These are phyloP conservation scores for Nothophaeocryptopus gaeumannii DNA, from an alignment of 2,329 filamentous ascomycete species.

Conservation along the genomic window DNA sequence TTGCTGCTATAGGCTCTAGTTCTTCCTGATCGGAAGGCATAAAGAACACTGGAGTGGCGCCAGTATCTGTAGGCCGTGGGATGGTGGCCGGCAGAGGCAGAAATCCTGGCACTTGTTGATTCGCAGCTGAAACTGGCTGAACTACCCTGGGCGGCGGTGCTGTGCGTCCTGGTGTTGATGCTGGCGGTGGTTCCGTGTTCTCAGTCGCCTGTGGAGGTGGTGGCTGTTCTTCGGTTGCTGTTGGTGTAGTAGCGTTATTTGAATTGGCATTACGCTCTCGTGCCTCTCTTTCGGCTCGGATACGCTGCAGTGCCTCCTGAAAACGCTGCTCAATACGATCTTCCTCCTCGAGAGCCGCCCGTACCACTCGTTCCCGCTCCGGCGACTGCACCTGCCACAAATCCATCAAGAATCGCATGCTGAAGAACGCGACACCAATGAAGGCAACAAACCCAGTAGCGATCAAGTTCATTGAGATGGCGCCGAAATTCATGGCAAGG, in stretches of 20 bases:
- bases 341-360: constrained; percentile 42
- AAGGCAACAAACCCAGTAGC: constrained; percentile 58
- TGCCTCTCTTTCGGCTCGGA: constrained; percentile 23
- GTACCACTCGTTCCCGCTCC: constrained; percentile 43
- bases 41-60: constrained; percentile 55
- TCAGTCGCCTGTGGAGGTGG: not conserved
- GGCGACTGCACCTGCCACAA: constrained; percentile 64
- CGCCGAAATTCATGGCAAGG: constrained; percentile 54
- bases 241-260: constrained; percentile 8
- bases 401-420: constrained; percentile 64
- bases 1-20: constrained; percentile 38
- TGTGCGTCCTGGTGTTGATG: constrained; percentile 16
- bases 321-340: constrained; percentile 25
- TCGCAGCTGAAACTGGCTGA: constrained; percentile 11
- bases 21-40: constrained; percentile 60
- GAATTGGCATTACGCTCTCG: constrained; percentile 14
- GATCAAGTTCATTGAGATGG: constrained; percentile 55
- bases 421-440: constrained; percentile 60
- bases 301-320: constrained; percentile 22
- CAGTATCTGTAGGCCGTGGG: constrained; percentile 41
- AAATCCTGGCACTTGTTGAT: constrained; percentile 30
- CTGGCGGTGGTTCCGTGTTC: not conserved
- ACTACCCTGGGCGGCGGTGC: constrained; percentile 22
- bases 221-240: constrained; percentile 1
- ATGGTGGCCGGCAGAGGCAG: constrained; percentile 55